These are phyloP conservation scores for Mucor sp. DNA, from an alignment of 371 early-diverging fungal species.

Conservation along the genomic window DNA sequence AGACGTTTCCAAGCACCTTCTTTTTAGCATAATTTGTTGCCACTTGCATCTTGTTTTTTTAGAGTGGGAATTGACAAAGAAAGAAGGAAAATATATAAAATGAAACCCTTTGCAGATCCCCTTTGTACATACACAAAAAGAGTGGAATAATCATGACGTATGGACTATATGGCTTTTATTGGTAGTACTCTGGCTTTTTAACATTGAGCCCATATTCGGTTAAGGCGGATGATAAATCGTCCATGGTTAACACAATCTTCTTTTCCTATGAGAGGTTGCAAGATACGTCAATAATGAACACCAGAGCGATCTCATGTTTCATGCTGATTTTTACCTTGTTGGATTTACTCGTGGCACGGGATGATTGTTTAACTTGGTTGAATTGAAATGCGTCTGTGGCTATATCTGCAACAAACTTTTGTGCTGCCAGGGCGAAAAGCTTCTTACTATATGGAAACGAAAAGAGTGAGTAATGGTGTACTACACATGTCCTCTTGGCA, in stretches of 20 bases:
- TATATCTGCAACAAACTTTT: constrained; percentile 94
- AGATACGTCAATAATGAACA: neutral
- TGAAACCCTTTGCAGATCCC: neutral
- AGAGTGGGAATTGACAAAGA: neutral
- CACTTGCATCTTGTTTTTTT: constrained; percentile 10
- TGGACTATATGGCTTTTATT: constrained; percentile 14
- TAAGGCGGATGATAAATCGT: constrained; percentile 88
- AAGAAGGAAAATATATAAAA: neutral
- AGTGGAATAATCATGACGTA: neutral
- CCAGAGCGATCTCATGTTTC: neutral
- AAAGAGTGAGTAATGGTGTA: neutral
- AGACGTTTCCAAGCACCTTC: constrained; percentile 9
- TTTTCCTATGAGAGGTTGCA: constrained; percentile 55
- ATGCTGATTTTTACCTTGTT: constrained; percentile 23
- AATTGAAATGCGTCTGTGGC: constrained; percentile 95
- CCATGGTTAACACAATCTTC: constrained; percentile 86
- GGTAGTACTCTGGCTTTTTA: constrained; percentile 91
- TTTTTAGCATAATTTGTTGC: constrained; percentile 17
- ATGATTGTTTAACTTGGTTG: constrained; percentile 83
- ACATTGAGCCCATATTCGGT: constrained; percentile 92
- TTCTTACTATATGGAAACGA: constrained; percentile 63
- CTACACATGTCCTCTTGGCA: neutral
- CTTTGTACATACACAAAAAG: neutral
- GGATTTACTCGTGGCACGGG: constrained; percentile 28
- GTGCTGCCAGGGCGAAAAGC: constrained; percentile 88